Evolutionary conservation across 2,329 filamentous ascomycete species (phyloP).

Genomic region (Talaromyces sp.): DNA sequence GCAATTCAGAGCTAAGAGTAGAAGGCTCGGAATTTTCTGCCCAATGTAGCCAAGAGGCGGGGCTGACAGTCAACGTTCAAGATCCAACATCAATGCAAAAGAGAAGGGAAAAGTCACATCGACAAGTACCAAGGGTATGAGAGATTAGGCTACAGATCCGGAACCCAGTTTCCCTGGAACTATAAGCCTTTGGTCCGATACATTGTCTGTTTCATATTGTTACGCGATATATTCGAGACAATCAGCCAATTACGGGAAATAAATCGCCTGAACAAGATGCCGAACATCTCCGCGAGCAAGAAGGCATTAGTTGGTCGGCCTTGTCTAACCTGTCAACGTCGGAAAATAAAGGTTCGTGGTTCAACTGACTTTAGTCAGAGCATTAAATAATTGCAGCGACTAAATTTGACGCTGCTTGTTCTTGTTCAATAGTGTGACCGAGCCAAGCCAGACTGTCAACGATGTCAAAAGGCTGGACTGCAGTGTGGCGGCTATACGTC

Average conservation of each 20-base stretch:
- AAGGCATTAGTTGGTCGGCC: slow-evolving; percentile 15
- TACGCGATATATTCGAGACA: not conserved
- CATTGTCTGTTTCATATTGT: not conserved
- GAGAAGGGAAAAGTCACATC: not conserved
- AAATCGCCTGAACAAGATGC: slow-evolving; percentile 5
- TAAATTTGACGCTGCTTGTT: not conserved
- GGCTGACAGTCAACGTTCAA: not conserved
- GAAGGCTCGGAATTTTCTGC: slow-evolving; percentile 11
- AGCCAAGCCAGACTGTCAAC: slow-evolving; percentile 15
- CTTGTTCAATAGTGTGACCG: slow-evolving; percentile 12
- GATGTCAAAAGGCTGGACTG: slow-evolving; percentile 14
- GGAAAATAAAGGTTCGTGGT: slow-evolving; percentile 16
- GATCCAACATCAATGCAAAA: not conserved
- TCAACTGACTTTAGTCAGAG: not conserved
- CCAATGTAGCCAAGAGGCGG: slow-evolving; percentile 2
- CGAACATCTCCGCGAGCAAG: slow-evolving; percentile 14
- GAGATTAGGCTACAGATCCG: not conserved
- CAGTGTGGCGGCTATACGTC: slow-evolving; percentile 14
- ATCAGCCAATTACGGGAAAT: not conserved
- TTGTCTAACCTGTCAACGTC: slow-evolving; percentile 16
- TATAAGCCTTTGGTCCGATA: not conserved
- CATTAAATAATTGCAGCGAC: not conserved
- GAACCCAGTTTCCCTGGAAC: not conserved
- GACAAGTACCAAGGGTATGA: not conserved
- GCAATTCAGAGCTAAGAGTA: not conserved